Evolutionary conservation across 176 grass and related monocot species (phyloP).

Genomic region (Alopecurus myosuroides): DNA sequence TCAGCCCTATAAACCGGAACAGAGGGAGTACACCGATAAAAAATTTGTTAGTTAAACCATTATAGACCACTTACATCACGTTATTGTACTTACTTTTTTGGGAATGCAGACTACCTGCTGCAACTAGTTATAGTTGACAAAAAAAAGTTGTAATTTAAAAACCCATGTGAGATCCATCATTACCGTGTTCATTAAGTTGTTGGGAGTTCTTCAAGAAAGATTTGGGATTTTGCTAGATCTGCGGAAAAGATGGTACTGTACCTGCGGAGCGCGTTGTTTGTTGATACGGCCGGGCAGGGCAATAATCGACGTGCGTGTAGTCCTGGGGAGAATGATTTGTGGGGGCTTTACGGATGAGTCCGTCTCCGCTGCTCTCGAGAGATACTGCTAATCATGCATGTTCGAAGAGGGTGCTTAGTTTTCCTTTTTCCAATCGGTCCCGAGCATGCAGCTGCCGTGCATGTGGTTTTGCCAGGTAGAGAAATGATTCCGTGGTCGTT

Average conservation of each 20-base stretch:
- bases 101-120: too few species aligned
- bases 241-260: slow-evolving; percentile 9
- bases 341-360: background rate
- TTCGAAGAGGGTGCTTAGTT: background rate
- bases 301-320: slow-evolving; percentile 3
- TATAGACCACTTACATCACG: too few species aligned
- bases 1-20: too few species aligned
- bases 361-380: slow-evolving; percentile 26
- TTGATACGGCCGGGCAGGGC: background rate
- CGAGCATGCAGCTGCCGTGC: background rate
- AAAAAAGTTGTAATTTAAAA: too few species aligned
- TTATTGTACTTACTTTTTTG: too few species aligned
- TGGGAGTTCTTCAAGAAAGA: slow-evolving; percentile 29
- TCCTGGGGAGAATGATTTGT: slow-evolving; percentile 27
- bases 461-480: background rate
- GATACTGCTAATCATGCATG: slow-evolving; percentile 4
- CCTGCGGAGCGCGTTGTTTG: background rate
- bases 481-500: background rate
- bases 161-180: background rate
- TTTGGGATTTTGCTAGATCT: slow-evolving; percentile 21
- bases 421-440: background rate
- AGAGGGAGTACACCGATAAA: too few species aligned
- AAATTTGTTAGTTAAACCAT: too few species aligned
- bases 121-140: too few species aligned
- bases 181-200: background rate